Conservation (phyloP, 306 rosid species). For the Crataegus laevigata region DNA sequence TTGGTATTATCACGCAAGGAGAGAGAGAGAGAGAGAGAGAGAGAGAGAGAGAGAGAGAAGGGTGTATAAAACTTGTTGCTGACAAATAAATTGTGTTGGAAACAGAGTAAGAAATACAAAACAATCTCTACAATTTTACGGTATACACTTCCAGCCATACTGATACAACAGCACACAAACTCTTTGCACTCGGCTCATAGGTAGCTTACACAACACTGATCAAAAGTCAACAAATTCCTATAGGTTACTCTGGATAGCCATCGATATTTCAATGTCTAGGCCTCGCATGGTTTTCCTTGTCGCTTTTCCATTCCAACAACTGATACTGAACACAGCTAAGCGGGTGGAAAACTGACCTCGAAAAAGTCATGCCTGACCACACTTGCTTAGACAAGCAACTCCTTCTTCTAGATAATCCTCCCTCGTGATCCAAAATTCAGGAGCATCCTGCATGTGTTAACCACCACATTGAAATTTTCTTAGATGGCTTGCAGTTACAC, state of each 20-base stretch:
- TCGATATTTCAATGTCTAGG: constrained; percentile 10
- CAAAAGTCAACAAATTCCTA: background rate
- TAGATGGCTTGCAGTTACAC: constrained; percentile 4
- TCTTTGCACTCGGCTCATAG: constrained; percentile 3
- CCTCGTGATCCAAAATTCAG: constrained; percentile 94
- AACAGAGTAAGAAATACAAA: constrained; percentile 2
- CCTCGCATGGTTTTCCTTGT: constrained; percentile 25
- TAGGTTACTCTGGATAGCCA: constrained; percentile 21
- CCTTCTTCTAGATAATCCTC: constrained; percentile 99
- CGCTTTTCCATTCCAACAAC: constrained; percentile 1
- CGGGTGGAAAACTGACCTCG: constrained; percentile 18
- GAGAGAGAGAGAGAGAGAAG: too few species aligned
- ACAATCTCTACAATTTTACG: constrained; percentile 4
- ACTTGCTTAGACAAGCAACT: constrained; percentile 71
- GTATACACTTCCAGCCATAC: constrained; percentile 3
- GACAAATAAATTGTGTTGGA: background rate
- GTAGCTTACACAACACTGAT: background rate
- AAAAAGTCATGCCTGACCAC: constrained; percentile 75
- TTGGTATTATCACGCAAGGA: too few species aligned
- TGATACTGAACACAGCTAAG: constrained; percentile 5
- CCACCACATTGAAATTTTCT: constrained; percentile 26
- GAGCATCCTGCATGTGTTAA: constrained; percentile 73
- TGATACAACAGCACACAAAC: constrained; percentile 1
- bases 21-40: too few species aligned
- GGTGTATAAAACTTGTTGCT: too few species aligned